A percentile compares a stretch with the other conserved stretches of the same genome.
phyloP scores from a whole-genome alignment of 345 rosid genomes.

The Hypericum androsaemum region DNA sequence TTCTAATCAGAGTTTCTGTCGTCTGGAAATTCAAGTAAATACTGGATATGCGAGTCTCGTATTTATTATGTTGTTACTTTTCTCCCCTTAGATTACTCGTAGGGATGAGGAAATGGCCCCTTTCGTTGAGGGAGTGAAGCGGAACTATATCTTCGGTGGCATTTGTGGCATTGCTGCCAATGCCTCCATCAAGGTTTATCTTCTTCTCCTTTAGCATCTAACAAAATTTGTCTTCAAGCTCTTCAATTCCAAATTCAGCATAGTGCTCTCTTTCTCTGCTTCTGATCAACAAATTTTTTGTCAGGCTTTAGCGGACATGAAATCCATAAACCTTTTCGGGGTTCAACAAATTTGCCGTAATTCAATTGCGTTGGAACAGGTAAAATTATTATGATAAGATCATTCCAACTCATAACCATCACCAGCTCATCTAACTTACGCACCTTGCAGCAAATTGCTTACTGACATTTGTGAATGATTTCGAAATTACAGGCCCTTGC shows the following conservation, averaged over 20 bases:
- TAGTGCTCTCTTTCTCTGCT: background rate
- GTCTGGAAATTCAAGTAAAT: background rate
- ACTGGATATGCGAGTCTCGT: background rate
- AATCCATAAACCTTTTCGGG: constrained; percentile 85
- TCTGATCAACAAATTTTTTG: constrained; percentile 15
- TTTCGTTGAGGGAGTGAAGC: constrained; percentile 58
- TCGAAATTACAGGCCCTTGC: constrained; percentile 62
- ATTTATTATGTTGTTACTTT: constrained; percentile 6
- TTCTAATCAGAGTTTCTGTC: background rate
- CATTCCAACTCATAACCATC: background rate
- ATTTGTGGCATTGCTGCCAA: constrained; percentile 76
- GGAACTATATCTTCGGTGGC: constrained; percentile 92
- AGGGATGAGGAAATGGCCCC: constrained; percentile 95
- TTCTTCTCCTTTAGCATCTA: constrained; percentile 4
- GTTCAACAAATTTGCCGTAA: constrained; percentile 97
- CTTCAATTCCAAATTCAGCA: background rate
- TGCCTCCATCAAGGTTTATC: constrained; percentile 76
- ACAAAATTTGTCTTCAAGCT: constrained; percentile 2
- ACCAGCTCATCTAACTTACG: no score
- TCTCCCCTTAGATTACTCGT: constrained; percentile 62
- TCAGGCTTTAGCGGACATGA: constrained; percentile 82
- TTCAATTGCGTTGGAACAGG: constrained; percentile 96
- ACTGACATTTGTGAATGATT: background rate
- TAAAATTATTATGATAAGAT: constrained; percentile 13
- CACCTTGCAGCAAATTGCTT: no score